Base-by-base conservation (phyloP, 257 asterid genomes). In the Gardenia jasminoides region DNA sequence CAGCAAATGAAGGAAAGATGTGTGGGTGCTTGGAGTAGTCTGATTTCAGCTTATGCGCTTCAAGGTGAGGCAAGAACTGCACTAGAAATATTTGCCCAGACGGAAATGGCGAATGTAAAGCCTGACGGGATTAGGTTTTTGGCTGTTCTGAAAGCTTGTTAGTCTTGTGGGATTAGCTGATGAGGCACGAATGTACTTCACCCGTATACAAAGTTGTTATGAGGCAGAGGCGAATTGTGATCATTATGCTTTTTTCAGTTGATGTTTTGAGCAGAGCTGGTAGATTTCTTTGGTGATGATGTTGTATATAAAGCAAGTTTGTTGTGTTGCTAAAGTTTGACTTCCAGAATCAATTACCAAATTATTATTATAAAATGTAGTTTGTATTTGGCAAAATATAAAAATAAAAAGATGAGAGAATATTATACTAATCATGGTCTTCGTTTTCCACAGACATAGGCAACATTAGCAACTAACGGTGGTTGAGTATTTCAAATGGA, bases 1-100 rank as follows among this genome's bases (percentile, higher is more conserved):
- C 44, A 54, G 26, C 79, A 82, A 58, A 86, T 86, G 82, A 76
- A 3, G 10, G 84, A 75, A 58, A 86, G 75, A 70, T 90, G 86
- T 68, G 86, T 83, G 33, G 88, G 86, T 64, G 86, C 90, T 6
- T 88, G 90, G 91, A 88, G 90, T 52, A 88, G 91, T 65, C 81
- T 88, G 76, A 83, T 88, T 72, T 86, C 90, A 12, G 91, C 87
- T 43, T 84, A 79, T 17, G 86, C 91, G 33, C 76, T 86, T 1
- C 90, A 88, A 15, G 90, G 90, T 11, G 69, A 84, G 69, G 92
- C 88, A 0, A 69, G 75, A 67, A 61, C 30, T 0, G 91, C 92
- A 0, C 80, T 88, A 4, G 80, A 78, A 75, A 65, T 76, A 0
- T 87, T 88, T 48, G 67, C 80, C 7, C 67, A 74, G 74, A 88